Evolutionary conservation across 2,329 filamentous ascomycete genomes (phyloP).

Genomic region (Aspergillus fructus): DNA sequence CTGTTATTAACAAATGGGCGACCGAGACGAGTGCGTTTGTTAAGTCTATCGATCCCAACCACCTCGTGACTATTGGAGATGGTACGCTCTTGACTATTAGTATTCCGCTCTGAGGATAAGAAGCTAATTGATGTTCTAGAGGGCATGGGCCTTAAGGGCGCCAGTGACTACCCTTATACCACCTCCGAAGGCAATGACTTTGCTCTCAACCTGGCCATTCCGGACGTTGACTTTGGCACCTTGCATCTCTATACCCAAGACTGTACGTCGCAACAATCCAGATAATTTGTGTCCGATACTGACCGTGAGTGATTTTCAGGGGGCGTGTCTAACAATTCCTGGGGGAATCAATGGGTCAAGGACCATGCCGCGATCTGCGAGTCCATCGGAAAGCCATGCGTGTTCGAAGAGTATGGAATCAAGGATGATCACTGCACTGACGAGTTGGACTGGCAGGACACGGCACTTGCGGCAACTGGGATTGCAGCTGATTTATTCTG

Average conservation of each 20-base stretch:
- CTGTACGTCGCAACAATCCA: constrained; percentile 31
- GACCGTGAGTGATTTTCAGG: constrained; percentile 20
- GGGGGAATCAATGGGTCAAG: constrained; percentile 49
- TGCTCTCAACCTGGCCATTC: constrained; percentile 52
- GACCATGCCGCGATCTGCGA: constrained; percentile 45
- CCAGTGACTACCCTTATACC: constrained; percentile 56
- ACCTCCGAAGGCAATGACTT: constrained; percentile 54
- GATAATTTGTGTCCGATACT: background rate
- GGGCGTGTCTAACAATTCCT: constrained; percentile 36
- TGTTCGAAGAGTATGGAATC: constrained; percentile 44
- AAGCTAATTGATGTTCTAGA: constrained; percentile 45
- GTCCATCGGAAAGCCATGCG: constrained; percentile 39
- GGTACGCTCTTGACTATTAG: constrained; percentile 16
- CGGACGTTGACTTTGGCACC: constrained; percentile 56
- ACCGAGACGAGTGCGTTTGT: constrained; percentile 58
- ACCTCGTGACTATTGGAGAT: constrained; percentile 64
- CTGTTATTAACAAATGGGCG: constrained; percentile 62
- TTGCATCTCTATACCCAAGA: constrained; percentile 53
- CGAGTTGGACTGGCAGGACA: constrained; percentile 36
- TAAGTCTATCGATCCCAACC: constrained; percentile 60
- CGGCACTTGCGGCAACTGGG: constrained; percentile 31
- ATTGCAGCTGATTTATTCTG: constrained; percentile 40
- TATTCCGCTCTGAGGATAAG: too few species aligned
- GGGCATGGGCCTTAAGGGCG: constrained; percentile 51
- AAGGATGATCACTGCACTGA: constrained; percentile 25